Evolutionary conservation across 106 monocot species (phyloP).

Genomic region (Dioscorea zingiberensis): DNA sequence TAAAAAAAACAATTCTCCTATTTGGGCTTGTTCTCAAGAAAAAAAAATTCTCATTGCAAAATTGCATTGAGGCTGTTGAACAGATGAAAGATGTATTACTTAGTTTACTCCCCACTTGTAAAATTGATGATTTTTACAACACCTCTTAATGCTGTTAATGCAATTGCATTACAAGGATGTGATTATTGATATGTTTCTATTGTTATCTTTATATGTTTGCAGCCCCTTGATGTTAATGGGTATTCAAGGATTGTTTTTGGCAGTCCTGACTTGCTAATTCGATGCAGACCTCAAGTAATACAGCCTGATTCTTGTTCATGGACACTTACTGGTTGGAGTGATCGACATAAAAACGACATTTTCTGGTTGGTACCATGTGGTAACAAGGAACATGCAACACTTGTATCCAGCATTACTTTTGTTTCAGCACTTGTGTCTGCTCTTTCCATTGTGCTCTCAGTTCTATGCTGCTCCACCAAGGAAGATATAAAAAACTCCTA

Average conservation of each 20-base stretch:
- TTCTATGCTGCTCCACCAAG: conserved; percentile 7
- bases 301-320: conserved; percentile 24
- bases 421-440: conserved; percentile 39
- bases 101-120: too few relatives aligned
- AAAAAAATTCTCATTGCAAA: too few relatives aligned
- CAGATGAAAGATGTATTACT: too few relatives aligned
- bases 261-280: conserved; percentile 29
- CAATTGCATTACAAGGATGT: too few relatives aligned
- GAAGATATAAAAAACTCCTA: too few relatives aligned
- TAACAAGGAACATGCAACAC: conserved; percentile 22
- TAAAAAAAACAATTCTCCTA: too few relatives aligned
- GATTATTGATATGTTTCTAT: too few relatives aligned
- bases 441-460: conserved; percentile 37
- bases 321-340: conserved; percentile 11
- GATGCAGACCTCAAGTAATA: conserved; percentile 25
- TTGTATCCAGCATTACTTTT: conserved; percentile 53
- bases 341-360: conserved; percentile 2
- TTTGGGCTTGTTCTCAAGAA: too few relatives aligned
- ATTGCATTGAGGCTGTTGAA: too few relatives aligned
- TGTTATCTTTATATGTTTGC: conserved; percentile 2
- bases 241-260: conserved; percentile 39
- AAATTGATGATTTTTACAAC: too few relatives aligned
- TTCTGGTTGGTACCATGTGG: conserved; percentile 61
- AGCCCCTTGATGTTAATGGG: conserved; percentile 47
- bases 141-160: too few relatives aligned